These are phyloP conservation scores for Leccinum subgranulosum DNA, from an alignment of 768 basidiomycete genomes.

Conservation along the genomic window DNA sequence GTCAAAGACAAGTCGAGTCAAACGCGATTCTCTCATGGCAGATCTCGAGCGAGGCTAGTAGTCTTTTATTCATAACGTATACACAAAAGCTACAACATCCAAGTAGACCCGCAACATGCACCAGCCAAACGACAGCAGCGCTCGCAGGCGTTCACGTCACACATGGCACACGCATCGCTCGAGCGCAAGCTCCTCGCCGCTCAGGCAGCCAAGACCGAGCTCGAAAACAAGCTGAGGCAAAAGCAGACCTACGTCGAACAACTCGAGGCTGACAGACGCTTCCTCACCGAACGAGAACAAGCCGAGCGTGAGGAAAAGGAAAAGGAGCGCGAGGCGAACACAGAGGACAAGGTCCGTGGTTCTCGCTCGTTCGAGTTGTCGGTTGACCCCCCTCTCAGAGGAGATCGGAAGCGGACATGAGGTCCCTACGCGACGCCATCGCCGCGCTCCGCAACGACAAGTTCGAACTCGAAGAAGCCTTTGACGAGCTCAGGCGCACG, in stretches of 20 bases:
- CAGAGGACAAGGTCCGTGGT: conserved; percentile 58
- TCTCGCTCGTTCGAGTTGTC: not conserved
- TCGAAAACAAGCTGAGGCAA: conserved; percentile 68
- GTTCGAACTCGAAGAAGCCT: conserved; percentile 58
- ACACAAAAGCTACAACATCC: not conserved
- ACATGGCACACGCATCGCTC: conserved; percentile 58
- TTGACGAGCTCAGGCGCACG: conserved; percentile 45
- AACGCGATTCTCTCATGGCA: conserved; percentile 65
- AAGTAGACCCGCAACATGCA: conserved; percentile 60
- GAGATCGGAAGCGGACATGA: conserved; percentile 49
- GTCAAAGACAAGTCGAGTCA: conserved; percentile 23
- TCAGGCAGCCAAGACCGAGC: conserved; percentile 58
- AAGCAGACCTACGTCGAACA: conserved; percentile 59
- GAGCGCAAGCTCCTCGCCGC: conserved; percentile 66
- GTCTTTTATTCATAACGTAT: not conserved
- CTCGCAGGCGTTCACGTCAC: conserved; percentile 56
- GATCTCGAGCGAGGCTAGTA: conserved; percentile 62
- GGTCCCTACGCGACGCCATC: conserved; percentile 47
- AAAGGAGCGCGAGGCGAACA: conserved; percentile 44
- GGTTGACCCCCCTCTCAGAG: conserved; percentile 31
- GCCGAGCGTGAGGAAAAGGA: conserved; percentile 70
- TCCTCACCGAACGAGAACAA: conserved; percentile 63
- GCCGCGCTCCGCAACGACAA: conserved; percentile 53
- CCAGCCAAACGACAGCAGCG: conserved; percentile 67
- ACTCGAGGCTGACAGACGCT: conserved; percentile 68